phyloP scores from a whole-genome alignment of 352 stramenopile genomes.

The Phytophthora multivora region DNA sequence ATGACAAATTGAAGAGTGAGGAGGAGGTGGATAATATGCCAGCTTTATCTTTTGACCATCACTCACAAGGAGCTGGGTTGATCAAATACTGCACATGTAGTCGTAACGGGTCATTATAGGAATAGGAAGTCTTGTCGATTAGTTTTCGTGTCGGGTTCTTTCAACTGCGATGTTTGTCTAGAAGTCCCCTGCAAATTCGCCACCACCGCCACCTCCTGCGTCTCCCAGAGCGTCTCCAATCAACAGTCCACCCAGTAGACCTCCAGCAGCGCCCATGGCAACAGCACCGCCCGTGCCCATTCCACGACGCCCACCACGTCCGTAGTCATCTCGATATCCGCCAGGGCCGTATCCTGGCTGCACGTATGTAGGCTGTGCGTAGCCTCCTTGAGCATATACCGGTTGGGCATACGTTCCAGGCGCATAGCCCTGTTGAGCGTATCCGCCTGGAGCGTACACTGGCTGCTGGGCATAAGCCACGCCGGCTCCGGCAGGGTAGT shows the following conservation, averaged over 20 bases:
- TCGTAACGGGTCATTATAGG: too few species aligned
- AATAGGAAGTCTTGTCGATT: not conserved
- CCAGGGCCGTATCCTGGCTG: slow-evolving; percentile 32
- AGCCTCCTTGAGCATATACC: slow-evolving; percentile 42
- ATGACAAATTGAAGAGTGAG: slow-evolving; percentile 8
- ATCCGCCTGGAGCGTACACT: slow-evolving; percentile 39
- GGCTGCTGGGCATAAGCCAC: slow-evolving; percentile 28
- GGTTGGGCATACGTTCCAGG: slow-evolving; percentile 44
- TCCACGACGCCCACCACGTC: slow-evolving; percentile 32
- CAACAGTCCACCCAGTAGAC: slow-evolving; percentile 44
- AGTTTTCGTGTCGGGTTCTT: not conserved
- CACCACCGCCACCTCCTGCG: slow-evolving; percentile 33
- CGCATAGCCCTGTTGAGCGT: slow-evolving; percentile 38
- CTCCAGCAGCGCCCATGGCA: slow-evolving; percentile 42
- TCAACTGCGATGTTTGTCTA: slow-evolving; percentile 17
- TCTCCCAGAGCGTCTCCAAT: slow-evolving; percentile 45
- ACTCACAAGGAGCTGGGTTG: too few species aligned
- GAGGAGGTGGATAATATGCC: not conserved
- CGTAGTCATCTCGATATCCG: slow-evolving; percentile 30
- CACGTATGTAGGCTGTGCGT: slow-evolving; percentile 39
- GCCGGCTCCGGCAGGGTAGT: slow-evolving; percentile 16
- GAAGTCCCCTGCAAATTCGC: slow-evolving; percentile 45
- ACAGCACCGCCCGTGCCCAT: slow-evolving; percentile 45
- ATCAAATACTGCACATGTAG: not conserved
- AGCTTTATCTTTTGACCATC: not conserved